Percentiles rank a stretch among this genome's conserved stretches.
Evolutionary conservation across 768 basidiomycete genomes (phyloP).

Genomic region (Rhodotorula babjevae): DNA sequence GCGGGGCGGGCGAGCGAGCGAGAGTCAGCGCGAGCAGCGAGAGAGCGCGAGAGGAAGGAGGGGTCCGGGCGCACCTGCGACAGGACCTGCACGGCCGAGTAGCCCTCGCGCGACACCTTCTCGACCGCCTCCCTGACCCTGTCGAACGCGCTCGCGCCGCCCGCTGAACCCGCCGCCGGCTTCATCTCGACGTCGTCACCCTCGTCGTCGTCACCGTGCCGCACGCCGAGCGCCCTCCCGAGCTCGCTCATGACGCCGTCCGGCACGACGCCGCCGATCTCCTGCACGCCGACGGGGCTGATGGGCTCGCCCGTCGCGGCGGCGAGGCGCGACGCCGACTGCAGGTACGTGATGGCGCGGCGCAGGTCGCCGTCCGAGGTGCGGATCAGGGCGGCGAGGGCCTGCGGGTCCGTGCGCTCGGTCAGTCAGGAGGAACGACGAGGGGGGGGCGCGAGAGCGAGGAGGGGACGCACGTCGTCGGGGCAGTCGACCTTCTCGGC

Average conservation of each 20-base stretch:
- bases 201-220: constrained; percentile 43
- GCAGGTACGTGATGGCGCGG: constrained; percentile 93
- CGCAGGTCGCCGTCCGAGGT: constrained; percentile 88
- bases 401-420: no score
- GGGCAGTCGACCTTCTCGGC: constrained; percentile 61
- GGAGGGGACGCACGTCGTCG: constrained; percentile 46
- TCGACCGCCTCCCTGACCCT: constrained; percentile 58
- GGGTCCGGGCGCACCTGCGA: constrained; percentile 62
- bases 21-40: neutral
- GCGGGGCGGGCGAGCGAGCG: neutral
- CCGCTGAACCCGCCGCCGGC: constrained; percentile 48
- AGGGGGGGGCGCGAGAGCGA: no score
- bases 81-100: constrained; percentile 82
- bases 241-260: constrained; percentile 65
- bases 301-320: constrained; percentile 56
- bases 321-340: constrained; percentile 84
- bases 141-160: constrained; percentile 56
- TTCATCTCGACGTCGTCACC: constrained; percentile 55
- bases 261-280: constrained; percentile 94
- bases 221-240: constrained; percentile 67
- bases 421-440: neutral
- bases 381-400: constrained; percentile 67
- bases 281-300: constrained; percentile 74
- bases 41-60: neutral
- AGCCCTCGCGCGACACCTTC: constrained; percentile 76